Percentiles rank a stretch among this genome's conserved stretches.
phyloP scores from a whole-genome alignment of 345 rosid genomes.

The Euphorbia tirucalli region DNA sequence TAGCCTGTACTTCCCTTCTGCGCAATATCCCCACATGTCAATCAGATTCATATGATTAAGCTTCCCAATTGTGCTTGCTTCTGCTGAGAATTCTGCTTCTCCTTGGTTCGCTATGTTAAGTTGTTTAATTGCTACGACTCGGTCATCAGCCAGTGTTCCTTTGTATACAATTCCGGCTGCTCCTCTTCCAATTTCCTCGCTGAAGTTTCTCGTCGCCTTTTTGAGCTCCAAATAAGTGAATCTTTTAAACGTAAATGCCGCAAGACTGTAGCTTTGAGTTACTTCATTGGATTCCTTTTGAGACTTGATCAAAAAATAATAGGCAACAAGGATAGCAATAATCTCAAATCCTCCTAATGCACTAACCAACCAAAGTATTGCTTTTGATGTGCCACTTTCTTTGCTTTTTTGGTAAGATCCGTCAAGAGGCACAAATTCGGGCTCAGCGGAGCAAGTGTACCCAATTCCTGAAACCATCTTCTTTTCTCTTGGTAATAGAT shows the following conservation, averaged over 20 bases:
- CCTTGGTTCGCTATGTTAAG: conserved; percentile 29
- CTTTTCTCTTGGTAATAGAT: too few species aligned
- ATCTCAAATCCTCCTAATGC: conserved; percentile 34
- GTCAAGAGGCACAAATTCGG: too few species aligned
- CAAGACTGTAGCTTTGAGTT: conserved; percentile 13
- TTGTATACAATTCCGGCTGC: conserved; percentile 33
- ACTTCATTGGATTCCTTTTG: background rate
- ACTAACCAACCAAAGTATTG: conserved; percentile 29
- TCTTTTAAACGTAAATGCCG: conserved; percentile 27
- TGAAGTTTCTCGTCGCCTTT: conserved; percentile 25
- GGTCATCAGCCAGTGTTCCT: conserved; percentile 17
- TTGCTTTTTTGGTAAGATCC: background rate
- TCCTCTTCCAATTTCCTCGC: conserved; percentile 35
- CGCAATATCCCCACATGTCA: conserved; percentile 35
- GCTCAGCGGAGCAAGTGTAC: background rate
- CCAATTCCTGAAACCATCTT: background rate
- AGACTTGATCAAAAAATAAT: conserved; percentile 18
- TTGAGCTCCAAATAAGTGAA: conserved; percentile 32
- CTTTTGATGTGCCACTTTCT: conserved; percentile 8
- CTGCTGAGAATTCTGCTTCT: conserved; percentile 38
- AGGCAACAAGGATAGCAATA: conserved; percentile 21
- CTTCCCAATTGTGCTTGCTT: conserved; percentile 36
- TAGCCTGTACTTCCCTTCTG: conserved; percentile 30
- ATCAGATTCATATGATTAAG: conserved; percentile 39
- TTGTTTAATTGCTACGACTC: conserved; percentile 29